A percentile compares a stretch with the other conserved stretches of the same genome.
Evolutionary conservation across 2,329 filamentous ascomycete species (phyloP).

Genomic region (Cladorrhinum sp.): DNA sequence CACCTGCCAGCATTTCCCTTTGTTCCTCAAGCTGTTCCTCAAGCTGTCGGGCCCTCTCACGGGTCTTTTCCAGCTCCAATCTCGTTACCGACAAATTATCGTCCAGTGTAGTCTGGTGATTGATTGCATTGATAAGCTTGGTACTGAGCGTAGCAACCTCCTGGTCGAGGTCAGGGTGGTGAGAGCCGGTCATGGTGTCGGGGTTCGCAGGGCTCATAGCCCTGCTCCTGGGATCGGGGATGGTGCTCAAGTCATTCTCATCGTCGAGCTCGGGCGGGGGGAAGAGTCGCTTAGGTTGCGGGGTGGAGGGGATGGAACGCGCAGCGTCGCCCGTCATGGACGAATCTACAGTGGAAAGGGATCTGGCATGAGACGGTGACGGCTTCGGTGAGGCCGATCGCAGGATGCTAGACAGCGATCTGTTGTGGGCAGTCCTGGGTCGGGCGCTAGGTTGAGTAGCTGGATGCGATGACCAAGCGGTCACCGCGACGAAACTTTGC

Average conservation of each 20-base stretch:
- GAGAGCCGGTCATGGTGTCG: conserved; percentile 33
- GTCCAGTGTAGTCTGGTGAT: conserved; percentile 88
- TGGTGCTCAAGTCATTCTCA: conserved; percentile 63
- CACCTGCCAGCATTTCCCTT: conserved; percentile 68
- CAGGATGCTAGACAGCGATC: conserved; percentile 52
- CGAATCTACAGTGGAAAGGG: conserved; percentile 36
- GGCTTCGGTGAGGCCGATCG: conserved; percentile 43
- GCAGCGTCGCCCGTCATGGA: conserved; percentile 21
- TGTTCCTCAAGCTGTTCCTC: conserved; percentile 65
- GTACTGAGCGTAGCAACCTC: conserved; percentile 90
- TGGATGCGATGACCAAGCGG: conserved; percentile 28
- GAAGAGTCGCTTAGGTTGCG: conserved; percentile 19
- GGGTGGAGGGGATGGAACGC: conserved; percentile 19
- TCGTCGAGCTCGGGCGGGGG: conserved; percentile 40
- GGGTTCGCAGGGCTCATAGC: conserved; percentile 45
- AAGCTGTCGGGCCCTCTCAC: conserved; percentile 63
- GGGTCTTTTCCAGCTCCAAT: conserved; percentile 75
- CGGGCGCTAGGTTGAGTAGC: conserved; percentile 18
- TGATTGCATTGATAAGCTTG: conserved; percentile 96
- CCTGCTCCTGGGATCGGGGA: conserved; percentile 62
- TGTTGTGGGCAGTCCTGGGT: conserved; percentile 45
- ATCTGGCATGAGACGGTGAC: conserved; percentile 37
- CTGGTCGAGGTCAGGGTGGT: conserved; percentile 56
- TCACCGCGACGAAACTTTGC: conserved; percentile 28
- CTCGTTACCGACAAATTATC: conserved; percentile 80